Conservation (phyloP, 148 eudicot species). For the Pouteria glomerata region DNA sequence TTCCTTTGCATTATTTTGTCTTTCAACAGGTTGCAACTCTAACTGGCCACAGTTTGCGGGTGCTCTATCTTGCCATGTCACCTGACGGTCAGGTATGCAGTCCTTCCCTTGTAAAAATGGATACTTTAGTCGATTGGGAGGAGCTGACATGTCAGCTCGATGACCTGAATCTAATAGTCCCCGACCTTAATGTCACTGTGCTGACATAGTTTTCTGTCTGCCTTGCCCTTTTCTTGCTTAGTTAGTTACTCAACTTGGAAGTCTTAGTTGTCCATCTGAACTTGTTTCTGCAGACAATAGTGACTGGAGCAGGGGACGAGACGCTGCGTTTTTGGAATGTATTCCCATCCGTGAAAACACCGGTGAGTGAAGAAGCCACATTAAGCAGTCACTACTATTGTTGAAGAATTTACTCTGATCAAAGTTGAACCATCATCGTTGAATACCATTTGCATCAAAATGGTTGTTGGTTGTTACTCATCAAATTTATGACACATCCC, state of each 20-base stretch:
- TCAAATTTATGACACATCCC: background rate
- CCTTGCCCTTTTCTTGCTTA: too few species aligned
- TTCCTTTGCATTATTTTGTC: background rate
- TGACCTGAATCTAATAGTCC: too few species aligned
- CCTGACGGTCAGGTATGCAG: conserved; percentile 99
- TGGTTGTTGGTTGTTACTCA: background rate
- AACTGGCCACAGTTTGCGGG: conserved; percentile 92
- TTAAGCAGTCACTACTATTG: background rate
- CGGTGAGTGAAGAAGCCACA: conserved; percentile 43
- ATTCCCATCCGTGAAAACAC: conserved; percentile 85
- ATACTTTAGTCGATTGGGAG: too few species aligned
- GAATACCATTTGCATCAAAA: background rate
- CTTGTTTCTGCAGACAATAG: conserved; percentile 68
- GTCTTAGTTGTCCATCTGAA: background rate
- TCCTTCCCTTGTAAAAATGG: too few species aligned
- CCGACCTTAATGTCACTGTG: too few species aligned
- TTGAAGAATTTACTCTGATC: background rate
- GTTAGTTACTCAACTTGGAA: background rate
- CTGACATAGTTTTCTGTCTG: too few species aligned
- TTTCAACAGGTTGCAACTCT: conserved; percentile 75
- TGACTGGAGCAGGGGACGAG: conserved; percentile 98
- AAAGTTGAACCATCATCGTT: background rate
- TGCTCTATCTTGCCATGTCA: conserved; percentile 84
- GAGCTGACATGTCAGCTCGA: too few species aligned
- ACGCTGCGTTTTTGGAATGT: conserved; percentile 93